Conservation (phyloP, 2,329 filamentous ascomycete genomes). For the Cordyceps militaris region DNA sequence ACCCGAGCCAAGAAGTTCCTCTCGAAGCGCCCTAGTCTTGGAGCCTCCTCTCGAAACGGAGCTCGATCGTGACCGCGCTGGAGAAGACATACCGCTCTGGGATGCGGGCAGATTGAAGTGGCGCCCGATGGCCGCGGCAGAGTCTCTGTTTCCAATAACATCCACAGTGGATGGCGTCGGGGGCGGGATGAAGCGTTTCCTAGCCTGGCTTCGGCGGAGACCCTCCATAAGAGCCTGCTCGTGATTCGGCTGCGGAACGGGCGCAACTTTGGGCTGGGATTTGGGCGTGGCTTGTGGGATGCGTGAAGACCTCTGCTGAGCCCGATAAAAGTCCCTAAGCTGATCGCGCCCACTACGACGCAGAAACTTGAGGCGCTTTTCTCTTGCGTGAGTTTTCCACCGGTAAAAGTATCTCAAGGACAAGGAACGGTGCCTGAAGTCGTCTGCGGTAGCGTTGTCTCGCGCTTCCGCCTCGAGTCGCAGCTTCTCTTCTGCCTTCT, state of each 20-base stretch:
- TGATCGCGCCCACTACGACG: conserved; percentile 46
- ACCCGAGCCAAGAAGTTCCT: conserved; percentile 25
- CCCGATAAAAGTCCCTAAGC: conserved; percentile 38
- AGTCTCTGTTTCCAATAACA: conserved; percentile 5
- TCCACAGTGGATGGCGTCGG: conserved; percentile 12
- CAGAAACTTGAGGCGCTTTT: conserved; percentile 41
- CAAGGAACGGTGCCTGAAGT: conserved; percentile 44
- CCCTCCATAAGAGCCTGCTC: conserved; percentile 11
- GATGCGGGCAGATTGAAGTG: conserved; percentile 14
- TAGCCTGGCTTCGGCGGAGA: conserved; percentile 3
- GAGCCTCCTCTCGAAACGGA: conserved; percentile 18
- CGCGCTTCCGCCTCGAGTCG: conserved; percentile 42
- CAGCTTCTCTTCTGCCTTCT: conserved; percentile 34
- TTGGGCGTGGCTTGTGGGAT: neutral
- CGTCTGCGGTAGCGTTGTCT: conserved; percentile 38
- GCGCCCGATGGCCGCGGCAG: conserved; percentile 16
- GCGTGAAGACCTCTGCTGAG: conserved; percentile 25
- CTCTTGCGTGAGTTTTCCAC: conserved; percentile 45
- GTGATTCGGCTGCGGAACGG: neutral
- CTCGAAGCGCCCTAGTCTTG: conserved; percentile 32
- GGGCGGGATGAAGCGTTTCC: conserved; percentile 17
- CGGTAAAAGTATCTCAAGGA: conserved; percentile 49
- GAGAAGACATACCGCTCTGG: conserved; percentile 16
- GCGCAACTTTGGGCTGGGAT: conserved; percentile 18
- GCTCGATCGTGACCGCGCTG: conserved; percentile 16